A percentile compares a stretch with the other conserved stretches of the same genome.
Conservation (phyloP, 2,329 filamentous ascomycete species). For the Hortaea sp. region DNA sequence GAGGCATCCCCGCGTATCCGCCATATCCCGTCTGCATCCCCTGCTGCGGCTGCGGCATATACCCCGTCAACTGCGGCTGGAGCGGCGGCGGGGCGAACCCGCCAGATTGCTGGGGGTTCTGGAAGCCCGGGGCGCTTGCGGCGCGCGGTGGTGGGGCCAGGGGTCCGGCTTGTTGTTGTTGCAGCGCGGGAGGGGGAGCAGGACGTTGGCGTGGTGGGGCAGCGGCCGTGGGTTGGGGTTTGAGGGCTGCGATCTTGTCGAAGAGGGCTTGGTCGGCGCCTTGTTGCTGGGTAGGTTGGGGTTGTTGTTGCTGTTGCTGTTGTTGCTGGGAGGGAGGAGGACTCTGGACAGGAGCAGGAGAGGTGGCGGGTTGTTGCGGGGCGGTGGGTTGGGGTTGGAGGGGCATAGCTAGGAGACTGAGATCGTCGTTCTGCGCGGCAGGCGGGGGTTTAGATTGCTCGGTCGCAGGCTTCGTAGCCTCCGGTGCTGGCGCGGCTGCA, state of each 20-base stretch:
- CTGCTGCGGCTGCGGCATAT: conserved; percentile 26
- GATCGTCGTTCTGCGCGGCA: conserved; percentile 56
- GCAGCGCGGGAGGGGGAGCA: conserved; percentile 44
- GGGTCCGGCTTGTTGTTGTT: conserved; percentile 42
- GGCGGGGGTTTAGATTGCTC: conserved; percentile 35
- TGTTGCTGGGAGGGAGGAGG: conserved; percentile 27
- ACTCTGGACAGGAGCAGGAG: conserved; percentile 33
- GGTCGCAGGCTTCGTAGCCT: conserved; percentile 27
- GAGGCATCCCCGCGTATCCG: conserved; percentile 35
- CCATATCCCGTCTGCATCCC: conserved; percentile 26
- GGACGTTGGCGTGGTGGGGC: conserved; percentile 53
- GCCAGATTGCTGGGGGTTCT: conserved; percentile 49
- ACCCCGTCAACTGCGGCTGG: conserved; percentile 75
- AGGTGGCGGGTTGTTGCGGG: conserved; percentile 21
- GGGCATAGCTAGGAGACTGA: conserved; percentile 57
- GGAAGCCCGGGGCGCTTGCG: conserved; percentile 74
- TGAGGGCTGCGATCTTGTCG: conserved; percentile 35
- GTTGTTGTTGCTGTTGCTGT: conserved; percentile 26
- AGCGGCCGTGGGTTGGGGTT: conserved; percentile 7
- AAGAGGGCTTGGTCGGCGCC: conserved; percentile 39
- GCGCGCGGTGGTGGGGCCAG: conserved; percentile 63
- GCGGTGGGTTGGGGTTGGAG: conserved; percentile 43
- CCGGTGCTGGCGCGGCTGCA: conserved; percentile 33
- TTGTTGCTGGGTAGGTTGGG: conserved; percentile 25
- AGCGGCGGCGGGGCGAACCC: conserved; percentile 62